Percentiles rank a stretch among this genome's conserved stretches.
Evolutionary conservation across 2,329 filamentous ascomycete species (phyloP).

Genomic region (Diplodia sapinea): DNA sequence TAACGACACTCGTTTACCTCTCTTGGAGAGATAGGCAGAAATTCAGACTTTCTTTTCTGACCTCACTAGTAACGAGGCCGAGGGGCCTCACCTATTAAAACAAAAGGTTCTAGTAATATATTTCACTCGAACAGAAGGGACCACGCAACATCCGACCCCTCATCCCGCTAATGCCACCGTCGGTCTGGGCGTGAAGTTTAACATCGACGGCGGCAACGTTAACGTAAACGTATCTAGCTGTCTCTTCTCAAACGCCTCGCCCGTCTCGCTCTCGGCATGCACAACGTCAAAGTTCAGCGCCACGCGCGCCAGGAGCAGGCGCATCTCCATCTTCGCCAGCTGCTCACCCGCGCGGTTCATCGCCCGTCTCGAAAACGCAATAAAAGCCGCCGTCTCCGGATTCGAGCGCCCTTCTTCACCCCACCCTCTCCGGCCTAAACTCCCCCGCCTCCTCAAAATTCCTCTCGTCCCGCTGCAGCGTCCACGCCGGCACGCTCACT

Average conservation of each 20-base stretch:
- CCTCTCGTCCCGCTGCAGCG: conserved; percentile 32
- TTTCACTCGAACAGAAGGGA: too few relatives aligned
- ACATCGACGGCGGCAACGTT: conserved; percentile 37
- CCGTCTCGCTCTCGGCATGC: conserved; percentile 36
- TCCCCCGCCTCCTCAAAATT: neutral
- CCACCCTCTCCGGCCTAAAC: conserved; percentile 22
- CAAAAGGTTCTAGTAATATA: too few relatives aligned
- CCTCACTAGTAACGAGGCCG: too few relatives aligned
- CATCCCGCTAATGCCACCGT: too few relatives aligned
- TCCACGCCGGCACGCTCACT: conserved; percentile 35
- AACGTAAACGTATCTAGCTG: conserved; percentile 32
- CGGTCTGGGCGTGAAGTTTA: neutral
- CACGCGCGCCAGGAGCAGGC: conserved; percentile 35
- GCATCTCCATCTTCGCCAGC: conserved; percentile 35
- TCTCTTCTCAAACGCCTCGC: conserved; percentile 32
- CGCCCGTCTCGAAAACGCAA: conserved; percentile 11
- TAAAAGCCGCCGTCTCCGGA: neutral
- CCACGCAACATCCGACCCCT: too few relatives aligned
- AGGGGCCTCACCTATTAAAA: too few relatives aligned
- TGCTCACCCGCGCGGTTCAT: conserved; percentile 34
- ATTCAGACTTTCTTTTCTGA: too few relatives aligned
- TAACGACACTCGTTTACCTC: too few relatives aligned
- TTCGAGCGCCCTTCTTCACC: neutral
- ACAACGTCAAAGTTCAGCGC: conserved; percentile 36
- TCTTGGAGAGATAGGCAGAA: too few relatives aligned